These are phyloP conservation scores for Cladosporium sp. DNA, from an alignment of 2,329 filamentous ascomycete genomes.

Conservation along the genomic window DNA sequence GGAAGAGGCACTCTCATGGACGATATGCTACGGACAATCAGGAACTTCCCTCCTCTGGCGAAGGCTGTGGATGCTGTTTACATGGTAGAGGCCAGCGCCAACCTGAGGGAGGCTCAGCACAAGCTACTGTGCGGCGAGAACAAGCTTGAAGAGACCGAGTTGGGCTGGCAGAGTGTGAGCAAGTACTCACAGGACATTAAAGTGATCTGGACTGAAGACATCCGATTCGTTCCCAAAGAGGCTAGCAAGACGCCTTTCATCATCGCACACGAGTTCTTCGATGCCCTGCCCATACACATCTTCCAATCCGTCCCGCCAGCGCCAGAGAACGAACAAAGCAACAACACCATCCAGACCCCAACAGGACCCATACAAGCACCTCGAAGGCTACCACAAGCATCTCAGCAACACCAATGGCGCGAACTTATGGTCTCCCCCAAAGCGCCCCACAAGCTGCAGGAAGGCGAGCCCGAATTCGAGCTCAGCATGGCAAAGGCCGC, in stretches of 20 bases:
- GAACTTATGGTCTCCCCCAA: constrained; percentile 71
- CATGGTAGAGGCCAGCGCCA: constrained; percentile 86
- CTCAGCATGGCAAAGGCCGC: constrained; percentile 70
- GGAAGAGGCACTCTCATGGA: constrained; percentile 96
- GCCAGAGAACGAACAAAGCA: constrained; percentile 24
- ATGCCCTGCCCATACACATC: constrained; percentile 91
- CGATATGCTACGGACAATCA: constrained; percentile 84
- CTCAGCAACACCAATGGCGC: constrained; percentile 64
- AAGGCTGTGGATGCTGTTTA: constrained; percentile 81
- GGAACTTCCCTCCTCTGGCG: constrained; percentile 74
- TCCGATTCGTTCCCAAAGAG: constrained; percentile 69
- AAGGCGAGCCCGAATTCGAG: constrained; percentile 71
- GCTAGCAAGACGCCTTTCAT: constrained; percentile 80
- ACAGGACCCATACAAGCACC: constrained; percentile 44
- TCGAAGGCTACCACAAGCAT: constrained; percentile 29
- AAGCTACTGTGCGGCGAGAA: constrained; percentile 74
- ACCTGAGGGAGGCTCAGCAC: constrained; percentile 73
- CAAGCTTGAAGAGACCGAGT: constrained; percentile 64
- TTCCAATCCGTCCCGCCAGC: constrained; percentile 67
- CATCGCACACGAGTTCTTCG: constrained; percentile 97
- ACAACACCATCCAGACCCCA: constrained; percentile 44
- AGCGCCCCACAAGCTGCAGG: constrained; percentile 49
- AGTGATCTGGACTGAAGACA: constrained; percentile 88
- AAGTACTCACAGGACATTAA: constrained; percentile 66
- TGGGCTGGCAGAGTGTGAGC: constrained; percentile 69